A percentile compares a stretch with the other conserved stretches of the same genome.
Evolutionary conservation across 2,329 filamentous ascomycete species (phyloP).

Genomic region (Colletotrichum godetiae): DNA sequence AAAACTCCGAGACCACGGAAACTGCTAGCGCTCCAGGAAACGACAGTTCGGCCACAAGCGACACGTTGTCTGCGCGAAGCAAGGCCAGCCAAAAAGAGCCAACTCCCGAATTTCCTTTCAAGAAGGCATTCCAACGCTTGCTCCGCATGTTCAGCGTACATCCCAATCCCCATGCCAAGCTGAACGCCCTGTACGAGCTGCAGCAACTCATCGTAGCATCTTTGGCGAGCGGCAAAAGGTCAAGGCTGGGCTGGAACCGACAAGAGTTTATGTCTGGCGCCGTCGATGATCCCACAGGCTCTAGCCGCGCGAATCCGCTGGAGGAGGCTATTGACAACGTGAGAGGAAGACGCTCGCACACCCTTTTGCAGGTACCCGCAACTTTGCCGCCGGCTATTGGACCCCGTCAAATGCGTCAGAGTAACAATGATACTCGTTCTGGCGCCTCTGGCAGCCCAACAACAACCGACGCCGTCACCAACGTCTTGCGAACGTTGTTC

Average conservation of each 20-base stretch:
- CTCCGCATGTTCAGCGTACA: slow-evolving; percentile 90
- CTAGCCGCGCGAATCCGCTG: slow-evolving; percentile 58
- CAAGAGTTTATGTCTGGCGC: slow-evolving; percentile 47
- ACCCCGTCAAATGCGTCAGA: slow-evolving; percentile 50
- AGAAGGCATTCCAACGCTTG: slow-evolving; percentile 81
- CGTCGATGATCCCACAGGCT: slow-evolving; percentile 47
- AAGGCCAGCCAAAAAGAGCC: slow-evolving; percentile 46
- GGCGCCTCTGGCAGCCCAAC: slow-evolving; percentile 60
- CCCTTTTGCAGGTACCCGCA: slow-evolving; percentile 50
- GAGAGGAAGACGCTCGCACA: slow-evolving; percentile 74
- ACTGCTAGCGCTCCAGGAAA: slow-evolving; percentile 51
- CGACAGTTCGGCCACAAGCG: slow-evolving; percentile 54
- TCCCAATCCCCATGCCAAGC: slow-evolving; percentile 87
- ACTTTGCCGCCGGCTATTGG: slow-evolving; percentile 46
- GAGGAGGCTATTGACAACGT: slow-evolving; percentile 78
- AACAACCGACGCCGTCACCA: slow-evolving; percentile 74
- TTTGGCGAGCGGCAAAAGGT: slow-evolving; percentile 46
- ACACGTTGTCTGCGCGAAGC: slow-evolving; percentile 48
- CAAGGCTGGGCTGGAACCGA: slow-evolving; percentile 45
- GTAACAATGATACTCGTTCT: slow-evolving; percentile 61
- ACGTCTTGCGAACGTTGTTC: slow-evolving; percentile 75
- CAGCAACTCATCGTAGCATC: slow-evolving; percentile 85
- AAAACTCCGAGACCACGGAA: slow-evolving; percentile 52
- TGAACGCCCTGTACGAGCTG: slow-evolving; percentile 85
- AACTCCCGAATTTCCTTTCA: slow-evolving; percentile 78